Evolutionary conservation across 768 basidiomycete genomes (phyloP).

Genomic region (Mycena crocata): DNA sequence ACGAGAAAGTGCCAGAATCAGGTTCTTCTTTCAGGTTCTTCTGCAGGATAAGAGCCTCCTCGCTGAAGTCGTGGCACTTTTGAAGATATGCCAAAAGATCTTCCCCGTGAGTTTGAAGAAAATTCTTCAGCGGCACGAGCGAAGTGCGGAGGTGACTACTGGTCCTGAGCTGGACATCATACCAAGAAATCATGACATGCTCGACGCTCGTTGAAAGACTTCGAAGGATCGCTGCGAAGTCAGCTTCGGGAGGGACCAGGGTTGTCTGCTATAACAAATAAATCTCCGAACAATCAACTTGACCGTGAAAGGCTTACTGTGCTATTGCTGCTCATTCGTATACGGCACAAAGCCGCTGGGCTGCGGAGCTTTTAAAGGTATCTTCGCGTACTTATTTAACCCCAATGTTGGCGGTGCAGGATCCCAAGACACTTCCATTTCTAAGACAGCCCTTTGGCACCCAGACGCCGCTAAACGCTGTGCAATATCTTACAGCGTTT

Average conservation of each 20-base stretch:
- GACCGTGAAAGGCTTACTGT: constrained; percentile 13
- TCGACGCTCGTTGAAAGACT: constrained; percentile 12
- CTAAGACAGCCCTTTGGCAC: too few relatives aligned
- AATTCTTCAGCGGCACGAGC: background rate
- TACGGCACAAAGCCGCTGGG: background rate
- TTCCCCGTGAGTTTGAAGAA: constrained; percentile 17
- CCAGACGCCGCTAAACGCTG: too few relatives aligned
- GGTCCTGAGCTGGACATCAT: background rate
- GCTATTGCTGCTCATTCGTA: constrained; percentile 12
- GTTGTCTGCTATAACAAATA: background rate
- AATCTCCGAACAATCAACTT: too few relatives aligned
- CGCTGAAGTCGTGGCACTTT: constrained; percentile 11
- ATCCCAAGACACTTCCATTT: background rate
- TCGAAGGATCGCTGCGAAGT: constrained; percentile 10
- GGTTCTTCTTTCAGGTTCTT: background rate
- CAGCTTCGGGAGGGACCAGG: background rate
- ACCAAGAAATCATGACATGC: constrained; percentile 18
- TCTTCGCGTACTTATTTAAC: background rate
- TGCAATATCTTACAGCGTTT: too few relatives aligned
- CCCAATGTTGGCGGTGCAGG: background rate
- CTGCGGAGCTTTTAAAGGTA: constrained; percentile 1
- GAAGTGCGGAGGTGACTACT: background rate
- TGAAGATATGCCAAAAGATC: constrained; percentile 12
- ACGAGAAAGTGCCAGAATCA: background rate
- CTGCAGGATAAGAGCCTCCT: constrained; percentile 1